Conservation (phyloP, 352 stramenopile species). For the Phytophthora syringae region DNA sequence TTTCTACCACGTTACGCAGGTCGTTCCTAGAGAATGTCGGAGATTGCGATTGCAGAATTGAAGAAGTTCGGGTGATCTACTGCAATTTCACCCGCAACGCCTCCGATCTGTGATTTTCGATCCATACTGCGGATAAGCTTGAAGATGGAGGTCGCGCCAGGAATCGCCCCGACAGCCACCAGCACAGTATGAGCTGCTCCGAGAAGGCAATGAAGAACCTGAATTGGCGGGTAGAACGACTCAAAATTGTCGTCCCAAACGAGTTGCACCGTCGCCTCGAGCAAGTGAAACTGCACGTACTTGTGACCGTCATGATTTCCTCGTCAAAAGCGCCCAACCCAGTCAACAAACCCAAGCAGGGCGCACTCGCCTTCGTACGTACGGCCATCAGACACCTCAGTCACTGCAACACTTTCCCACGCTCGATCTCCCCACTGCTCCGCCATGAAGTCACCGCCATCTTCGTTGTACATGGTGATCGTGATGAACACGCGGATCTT, state of each 20-base stretch:
- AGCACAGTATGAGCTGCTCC: slow-evolving; percentile 62
- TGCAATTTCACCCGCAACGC: slow-evolving; percentile 52
- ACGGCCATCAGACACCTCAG: slow-evolving; percentile 55
- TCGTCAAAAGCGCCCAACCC: slow-evolving; percentile 52
- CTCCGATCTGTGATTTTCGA: slow-evolving; percentile 55
- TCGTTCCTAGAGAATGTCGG: too few relatives aligned
- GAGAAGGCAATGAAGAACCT: slow-evolving; percentile 68
- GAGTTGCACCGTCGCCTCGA: slow-evolving; percentile 55
- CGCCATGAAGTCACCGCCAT: slow-evolving; percentile 50
- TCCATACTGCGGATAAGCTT: slow-evolving; percentile 58
- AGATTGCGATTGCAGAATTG: slow-evolving; percentile 54
- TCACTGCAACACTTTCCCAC: slow-evolving; percentile 49
- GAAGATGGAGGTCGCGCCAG: slow-evolving; percentile 45
- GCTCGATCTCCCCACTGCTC: slow-evolving; percentile 46
- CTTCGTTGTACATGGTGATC: slow-evolving; percentile 65
- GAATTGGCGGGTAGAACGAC: slow-evolving; percentile 52
- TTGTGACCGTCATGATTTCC: slow-evolving; percentile 62
- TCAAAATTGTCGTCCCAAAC: slow-evolving; percentile 50
- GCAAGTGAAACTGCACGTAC: slow-evolving; percentile 52
- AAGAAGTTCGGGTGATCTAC: slow-evolving; percentile 55
- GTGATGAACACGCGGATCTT: slow-evolving; percentile 57
- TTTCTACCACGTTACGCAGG: too few relatives aligned
- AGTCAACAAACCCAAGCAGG: slow-evolving; percentile 49
- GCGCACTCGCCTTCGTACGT: slow-evolving; percentile 45
- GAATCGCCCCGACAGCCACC: slow-evolving; percentile 56